These are phyloP conservation scores for Sequoiadendron giganteum DNA, from an alignment of 75 land plant species.

Conservation along the genomic window DNA sequence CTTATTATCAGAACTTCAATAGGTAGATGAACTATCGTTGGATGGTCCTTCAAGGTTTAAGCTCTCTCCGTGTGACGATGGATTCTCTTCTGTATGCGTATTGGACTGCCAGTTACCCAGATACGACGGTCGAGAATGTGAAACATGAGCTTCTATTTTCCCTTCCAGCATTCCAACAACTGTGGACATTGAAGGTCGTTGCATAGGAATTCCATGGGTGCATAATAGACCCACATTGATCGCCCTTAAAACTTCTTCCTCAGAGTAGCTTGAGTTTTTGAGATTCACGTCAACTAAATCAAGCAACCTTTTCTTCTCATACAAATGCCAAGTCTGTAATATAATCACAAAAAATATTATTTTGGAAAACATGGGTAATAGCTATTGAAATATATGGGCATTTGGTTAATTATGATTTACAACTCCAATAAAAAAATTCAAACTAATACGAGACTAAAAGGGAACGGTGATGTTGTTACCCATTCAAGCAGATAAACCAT, in stretches of 20 bases:
- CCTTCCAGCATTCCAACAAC: conserved; percentile 21
- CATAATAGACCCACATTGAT: neutral
- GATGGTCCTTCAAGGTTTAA: neutral
- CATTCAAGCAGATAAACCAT: conserved; percentile 2
- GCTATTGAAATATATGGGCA: neutral
- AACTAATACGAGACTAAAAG: too few species aligned
- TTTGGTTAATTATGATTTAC: neutral
- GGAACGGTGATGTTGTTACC: neutral
- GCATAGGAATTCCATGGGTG: conserved; percentile 13
- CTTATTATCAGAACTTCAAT: neutral
- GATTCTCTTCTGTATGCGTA: neutral
- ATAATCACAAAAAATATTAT: too few species aligned
- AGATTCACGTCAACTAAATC: too few species aligned
- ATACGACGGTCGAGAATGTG: neutral
- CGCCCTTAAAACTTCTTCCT: too few species aligned
- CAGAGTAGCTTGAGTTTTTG: too few species aligned
- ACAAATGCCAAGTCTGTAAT: too few species aligned
- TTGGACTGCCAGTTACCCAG: neutral
- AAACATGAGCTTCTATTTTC: neutral
- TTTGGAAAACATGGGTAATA: neutral
- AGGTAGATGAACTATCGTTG: neutral
- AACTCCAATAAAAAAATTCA: too few species aligned
- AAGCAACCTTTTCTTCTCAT: too few species aligned
- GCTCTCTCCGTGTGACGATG: neutral
- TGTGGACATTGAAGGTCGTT: conserved; percentile 22